Conservation (phyloP, 345 rosid species). For the Cardiospermum halicacabum region DNA sequence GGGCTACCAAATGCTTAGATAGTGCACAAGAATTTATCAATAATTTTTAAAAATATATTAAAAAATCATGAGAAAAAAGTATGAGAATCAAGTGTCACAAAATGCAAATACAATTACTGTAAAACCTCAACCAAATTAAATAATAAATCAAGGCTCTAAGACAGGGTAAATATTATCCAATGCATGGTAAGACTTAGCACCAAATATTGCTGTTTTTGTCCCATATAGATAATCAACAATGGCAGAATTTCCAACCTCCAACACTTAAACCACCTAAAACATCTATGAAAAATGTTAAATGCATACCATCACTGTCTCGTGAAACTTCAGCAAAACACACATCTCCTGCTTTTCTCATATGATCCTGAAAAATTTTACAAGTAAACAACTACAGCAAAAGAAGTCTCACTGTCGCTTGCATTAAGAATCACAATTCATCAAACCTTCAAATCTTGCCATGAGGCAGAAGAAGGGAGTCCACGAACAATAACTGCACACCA, state of each 20-base stretch:
- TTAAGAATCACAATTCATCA: constrained; percentile 5
- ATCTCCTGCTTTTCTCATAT: constrained; percentile 96
- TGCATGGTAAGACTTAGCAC: not conserved
- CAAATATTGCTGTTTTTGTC: not conserved
- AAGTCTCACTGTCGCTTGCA: not conserved
- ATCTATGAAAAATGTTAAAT: not conserved
- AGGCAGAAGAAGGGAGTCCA: constrained; percentile 89
- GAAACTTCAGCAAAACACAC: constrained; percentile 93
- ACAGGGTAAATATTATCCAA: too few relatives aligned
- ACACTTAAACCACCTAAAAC: not conserved
- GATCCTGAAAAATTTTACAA: constrained; percentile 56
- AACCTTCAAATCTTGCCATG: constrained; percentile 99
- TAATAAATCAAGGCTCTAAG: too few relatives aligned
- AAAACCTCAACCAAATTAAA: not conserved
- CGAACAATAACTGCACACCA: constrained; percentile 68
- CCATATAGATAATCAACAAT: not conserved
- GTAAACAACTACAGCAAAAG: constrained; percentile 10
- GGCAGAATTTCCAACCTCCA: not conserved
- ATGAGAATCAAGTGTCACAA: not conserved
- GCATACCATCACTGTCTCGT: constrained; percentile 81
- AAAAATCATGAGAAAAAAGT: too few relatives aligned
- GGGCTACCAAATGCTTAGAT: not conserved
- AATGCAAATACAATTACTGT: too few relatives aligned
- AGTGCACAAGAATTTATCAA: not conserved
- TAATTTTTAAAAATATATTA: too few relatives aligned